Evolutionary conservation across 2,329 filamentous ascomycete species (phyloP), one percentile per base, ranked within the genome.

Genomic region (Alternaria longipes): DNA sequence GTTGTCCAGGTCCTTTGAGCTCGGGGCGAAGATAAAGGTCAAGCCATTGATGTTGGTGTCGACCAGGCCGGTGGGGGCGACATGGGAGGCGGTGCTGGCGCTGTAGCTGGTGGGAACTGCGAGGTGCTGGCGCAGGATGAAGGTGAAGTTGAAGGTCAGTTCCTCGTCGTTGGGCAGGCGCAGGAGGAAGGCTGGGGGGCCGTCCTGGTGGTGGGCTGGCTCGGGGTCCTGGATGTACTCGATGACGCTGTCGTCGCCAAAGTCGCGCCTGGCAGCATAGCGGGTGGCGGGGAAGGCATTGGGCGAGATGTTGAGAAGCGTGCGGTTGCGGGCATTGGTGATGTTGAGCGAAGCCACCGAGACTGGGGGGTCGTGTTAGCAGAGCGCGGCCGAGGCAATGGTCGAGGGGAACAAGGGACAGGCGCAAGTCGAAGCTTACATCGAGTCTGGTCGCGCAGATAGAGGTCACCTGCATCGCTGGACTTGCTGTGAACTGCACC

Each of bases 181-280:
- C 59, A 98, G 84, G 52, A 99, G 86, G 78, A 98, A 97, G 61
- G 85, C 86, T 8, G 93, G 92, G 28, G 83, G 75, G 20, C 73
- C 73, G 51, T 76, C 74, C 64, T 63, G 65, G 32, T 74, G 62
- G 14, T 71, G 64, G 22, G 56, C 45, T 54, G 78, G 75, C 63
- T 97, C 94, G 44, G 92, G 89, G 78, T 98, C 95, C 93, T 97
- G 94, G 44, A 99, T 87, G 81, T 93, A 99, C 82, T 98, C 94
- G 67, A 97, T 84, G 8, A 92, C 89, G 56, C 85, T 84, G 64
- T 88, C 87, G 76, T 99, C 94, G 71, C 90, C 89, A 24, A 84
- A 65, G 41, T 93, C 88, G 74, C 91, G 89, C 74, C 87, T 90
- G 49, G 89, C 92, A 68, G 84, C 85, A 76, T 95, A 88, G 83